Conservation (phyloP, 352 stramenopile species). For the Globisporangium parvum region DNA sequence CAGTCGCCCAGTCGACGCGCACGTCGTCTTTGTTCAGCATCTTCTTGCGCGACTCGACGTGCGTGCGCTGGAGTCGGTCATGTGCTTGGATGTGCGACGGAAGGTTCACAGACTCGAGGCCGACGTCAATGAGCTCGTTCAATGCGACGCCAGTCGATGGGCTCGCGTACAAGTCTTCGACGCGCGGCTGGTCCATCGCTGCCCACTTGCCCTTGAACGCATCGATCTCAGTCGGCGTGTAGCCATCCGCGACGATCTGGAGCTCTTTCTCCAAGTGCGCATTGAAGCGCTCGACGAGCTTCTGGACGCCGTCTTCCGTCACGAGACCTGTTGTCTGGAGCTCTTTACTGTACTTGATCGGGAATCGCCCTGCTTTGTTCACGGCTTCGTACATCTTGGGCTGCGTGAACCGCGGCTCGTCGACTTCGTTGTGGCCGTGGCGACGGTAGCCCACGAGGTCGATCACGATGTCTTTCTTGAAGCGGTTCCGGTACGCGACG, state of each 20-base stretch:
- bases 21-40: conserved; percentile 46
- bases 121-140: conserved; percentile 51
- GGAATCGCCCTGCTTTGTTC: conserved; percentile 54
- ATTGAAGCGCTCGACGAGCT: conserved; percentile 50
- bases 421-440: conserved; percentile 88
- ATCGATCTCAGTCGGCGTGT: conserved; percentile 60
- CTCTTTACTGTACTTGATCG: conserved; percentile 63
- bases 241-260: conserved; percentile 41
- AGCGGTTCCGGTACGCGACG: conserved; percentile 76
- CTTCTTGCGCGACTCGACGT: conserved; percentile 71
- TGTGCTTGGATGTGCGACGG: conserved; percentile 52
- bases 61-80: conserved; percentile 68
- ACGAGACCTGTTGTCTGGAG: conserved; percentile 52
- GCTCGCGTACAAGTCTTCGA: conserved; percentile 50
- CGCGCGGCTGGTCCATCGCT: conserved; percentile 39
- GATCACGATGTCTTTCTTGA: conserved; percentile 85
- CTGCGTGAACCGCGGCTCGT: conserved; percentile 87
- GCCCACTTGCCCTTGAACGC: conserved; percentile 74
- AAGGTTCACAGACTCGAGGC: conserved; percentile 56
- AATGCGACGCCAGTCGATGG: conserved; percentile 45
- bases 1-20: conserved; percentile 84
- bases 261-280: conserved; percentile 66
- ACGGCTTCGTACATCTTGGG: conserved; percentile 84
- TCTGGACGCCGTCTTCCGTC: conserved; percentile 44
- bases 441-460: conserved; percentile 81